Base-by-base conservation (phyloP, 2,329 filamentous ascomycete species). In the Chrysoporthe cubensis region DNA sequence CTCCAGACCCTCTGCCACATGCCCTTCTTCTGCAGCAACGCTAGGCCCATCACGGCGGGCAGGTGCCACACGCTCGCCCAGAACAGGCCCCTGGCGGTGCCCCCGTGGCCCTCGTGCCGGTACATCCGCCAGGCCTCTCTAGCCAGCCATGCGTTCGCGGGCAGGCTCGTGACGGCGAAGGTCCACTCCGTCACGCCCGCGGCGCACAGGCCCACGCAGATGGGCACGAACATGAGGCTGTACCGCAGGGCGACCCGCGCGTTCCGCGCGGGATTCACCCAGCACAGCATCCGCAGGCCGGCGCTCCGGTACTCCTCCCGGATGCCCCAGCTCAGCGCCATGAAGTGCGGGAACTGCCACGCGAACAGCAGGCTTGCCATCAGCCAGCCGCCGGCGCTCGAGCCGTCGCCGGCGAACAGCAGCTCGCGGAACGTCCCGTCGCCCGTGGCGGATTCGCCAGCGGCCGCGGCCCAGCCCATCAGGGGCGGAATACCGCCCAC, bases 331-430 rank as follows among this genome's bases (percentile, higher is more conserved):
- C 92, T 94, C 32, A 99, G 84, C 0, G 94, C 91, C 85, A 97
- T 98, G 82, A 99, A 99, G 80, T 99, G 96, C 3, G 96, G 94
- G 76, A 99, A 98, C 77, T 99, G 95, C 96, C 96, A 99, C 14
- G 94, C 91, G 72, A 97, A 97, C 5, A 99, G 83, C 7, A 98
- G 81, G 0, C 86, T 88, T 0, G 93, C 95, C 16, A 97, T 83
- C 0, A 98, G 81, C 96, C 96, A 99, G 4, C 95, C 96, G 5
- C 96, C 96, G 13, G 89, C 80, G 37, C 78, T 88, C 75, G 77
- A 90, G 76, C 74, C 92, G 72, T 88, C 86, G 14, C 76, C 74
- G 0, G 85, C 90, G 66, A 96, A 87, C 0, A 97, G 82, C 50
- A 97, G 85, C 75, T 96, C 93, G 61, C 86, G 84, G 90, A 91